Conservation (phyloP, 1,284 basidiomycete species). For the Ganoderma resinaceum region DNA sequence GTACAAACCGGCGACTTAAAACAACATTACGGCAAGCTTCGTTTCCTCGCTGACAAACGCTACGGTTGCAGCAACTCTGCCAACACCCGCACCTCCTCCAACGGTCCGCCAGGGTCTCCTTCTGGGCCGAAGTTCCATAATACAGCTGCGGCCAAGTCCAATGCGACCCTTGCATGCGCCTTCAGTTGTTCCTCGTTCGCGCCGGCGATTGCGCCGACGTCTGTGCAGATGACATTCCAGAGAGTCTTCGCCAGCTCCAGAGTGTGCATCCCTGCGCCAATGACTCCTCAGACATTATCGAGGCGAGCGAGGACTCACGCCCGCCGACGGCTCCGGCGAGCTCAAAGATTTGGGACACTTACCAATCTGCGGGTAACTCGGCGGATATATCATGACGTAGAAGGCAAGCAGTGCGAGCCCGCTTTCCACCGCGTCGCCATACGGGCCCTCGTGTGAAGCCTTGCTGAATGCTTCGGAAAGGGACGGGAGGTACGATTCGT, state of each 20-base stretch:
- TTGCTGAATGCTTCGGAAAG: conserved; percentile 69
- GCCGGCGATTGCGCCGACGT: conserved; percentile 24
- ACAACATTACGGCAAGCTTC: neutral
- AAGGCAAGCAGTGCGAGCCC: conserved; percentile 67
- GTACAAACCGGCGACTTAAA: neutral
- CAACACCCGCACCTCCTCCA: conserved; percentile 57
- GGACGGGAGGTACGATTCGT: conserved; percentile 63
- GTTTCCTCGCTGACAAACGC: neutral
- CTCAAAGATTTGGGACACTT: conserved; percentile 29
- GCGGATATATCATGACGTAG: conserved; percentile 72
- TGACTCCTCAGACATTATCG: conserved; percentile 7
- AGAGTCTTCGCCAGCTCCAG: conserved; percentile 75
- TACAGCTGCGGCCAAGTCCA: conserved; percentile 50
- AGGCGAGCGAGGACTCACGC: neutral
- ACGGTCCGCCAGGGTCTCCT: conserved; percentile 66
- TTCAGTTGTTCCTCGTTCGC: conserved; percentile 29
- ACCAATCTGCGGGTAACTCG: conserved; percentile 82
- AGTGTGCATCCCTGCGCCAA: conserved; percentile 68
- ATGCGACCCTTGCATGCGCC: conserved; percentile 41
- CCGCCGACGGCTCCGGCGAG: neutral
- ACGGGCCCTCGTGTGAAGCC: conserved; percentile 68
- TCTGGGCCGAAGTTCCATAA: conserved; percentile 59
- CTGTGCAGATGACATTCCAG: conserved; percentile 65
- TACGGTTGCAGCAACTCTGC: conserved; percentile 5
- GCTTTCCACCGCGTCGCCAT: conserved; percentile 55